phyloP scores from a whole-genome alignment of 2,329 filamentous ascomycete genomes.

The Aspergillus sp. region DNA sequence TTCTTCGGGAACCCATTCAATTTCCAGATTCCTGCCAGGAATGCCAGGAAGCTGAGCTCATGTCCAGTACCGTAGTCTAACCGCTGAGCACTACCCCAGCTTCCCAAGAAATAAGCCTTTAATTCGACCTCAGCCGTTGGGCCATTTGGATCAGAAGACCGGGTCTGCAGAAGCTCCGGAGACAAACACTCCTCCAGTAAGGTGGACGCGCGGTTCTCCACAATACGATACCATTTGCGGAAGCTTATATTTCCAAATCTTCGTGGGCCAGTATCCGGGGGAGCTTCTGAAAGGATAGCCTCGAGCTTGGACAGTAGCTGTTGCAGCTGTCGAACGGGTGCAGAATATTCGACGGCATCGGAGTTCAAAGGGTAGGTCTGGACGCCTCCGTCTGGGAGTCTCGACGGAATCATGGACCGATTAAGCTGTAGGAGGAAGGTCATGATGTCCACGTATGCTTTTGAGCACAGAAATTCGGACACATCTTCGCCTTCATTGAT shows the following conservation, averaged over 20 bases:
- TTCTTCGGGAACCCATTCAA: constrained; percentile 71
- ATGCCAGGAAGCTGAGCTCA: constrained; percentile 91
- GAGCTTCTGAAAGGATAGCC: constrained; percentile 69
- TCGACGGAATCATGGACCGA: constrained; percentile 74
- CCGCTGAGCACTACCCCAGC: constrained; percentile 82
- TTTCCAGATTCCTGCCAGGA: constrained; percentile 88
- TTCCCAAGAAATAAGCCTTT: constrained; percentile 73
- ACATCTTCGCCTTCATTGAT: constrained; percentile 88
- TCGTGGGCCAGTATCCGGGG: constrained; percentile 79
- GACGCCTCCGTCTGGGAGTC: constrained; percentile 32
- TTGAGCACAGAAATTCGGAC: constrained; percentile 71
- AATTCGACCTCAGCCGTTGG: constrained; percentile 64
- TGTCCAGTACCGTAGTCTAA: constrained; percentile 96
- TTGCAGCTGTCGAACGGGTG: constrained; percentile 63
- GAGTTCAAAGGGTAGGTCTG: constrained; percentile 51
- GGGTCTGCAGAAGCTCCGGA: constrained; percentile 40
- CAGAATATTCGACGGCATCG: constrained; percentile 47
- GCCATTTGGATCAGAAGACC: constrained; percentile 26
- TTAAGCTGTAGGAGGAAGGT: constrained; percentile 89
- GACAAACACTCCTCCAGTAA: constrained; percentile 60
- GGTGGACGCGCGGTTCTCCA: constrained; percentile 57
- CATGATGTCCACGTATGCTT: constrained; percentile 83
- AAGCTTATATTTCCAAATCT: constrained; percentile 93
- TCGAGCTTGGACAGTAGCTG: constrained; percentile 64
- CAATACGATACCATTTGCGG: constrained; percentile 72